Percentiles rank a stretch among this genome's conserved stretches.
phyloP scores from a whole-genome alignment of 148 eudicot species.

The Fagopyrum tataricum region DNA sequence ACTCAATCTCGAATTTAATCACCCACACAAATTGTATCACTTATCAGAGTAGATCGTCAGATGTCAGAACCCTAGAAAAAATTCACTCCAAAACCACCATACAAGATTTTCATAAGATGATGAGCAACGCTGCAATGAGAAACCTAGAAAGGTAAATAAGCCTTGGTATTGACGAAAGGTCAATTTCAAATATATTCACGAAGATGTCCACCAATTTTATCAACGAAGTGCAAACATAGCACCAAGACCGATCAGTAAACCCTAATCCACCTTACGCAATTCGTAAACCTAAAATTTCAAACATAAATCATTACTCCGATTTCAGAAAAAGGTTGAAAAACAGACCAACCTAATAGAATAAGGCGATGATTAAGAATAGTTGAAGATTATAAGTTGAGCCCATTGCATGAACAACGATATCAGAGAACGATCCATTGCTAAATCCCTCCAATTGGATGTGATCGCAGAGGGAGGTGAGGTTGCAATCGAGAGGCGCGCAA shows the following conservation, averaged over 20 bases:
- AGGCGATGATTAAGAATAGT: too few relatives aligned
- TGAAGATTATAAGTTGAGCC: slow-evolving; percentile 74
- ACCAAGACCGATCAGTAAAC: background rate
- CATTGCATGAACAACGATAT: slow-evolving; percentile 80
- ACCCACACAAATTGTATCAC: background rate
- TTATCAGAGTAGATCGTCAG: background rate
- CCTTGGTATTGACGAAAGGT: background rate
- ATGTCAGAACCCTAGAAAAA: background rate
- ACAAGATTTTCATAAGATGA: background rate
- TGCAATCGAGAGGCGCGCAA: slow-evolving; percentile 64
- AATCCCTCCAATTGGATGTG: slow-evolving; percentile 86
- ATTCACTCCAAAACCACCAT: background rate
- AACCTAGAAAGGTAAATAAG: background rate
- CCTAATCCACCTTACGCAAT: slow-evolving; percentile 2
- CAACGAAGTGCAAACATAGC: background rate
- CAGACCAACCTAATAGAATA: slow-evolving; percentile 58
- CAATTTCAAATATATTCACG: background rate
- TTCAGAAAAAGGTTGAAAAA: background rate
- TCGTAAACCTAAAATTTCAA: background rate
- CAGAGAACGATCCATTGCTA: slow-evolving; percentile 72
- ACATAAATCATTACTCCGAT: background rate
- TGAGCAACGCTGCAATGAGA: background rate
- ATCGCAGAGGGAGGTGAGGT: slow-evolving; percentile 79
- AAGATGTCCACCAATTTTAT: background rate
- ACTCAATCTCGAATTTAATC: background rate